Base-by-base conservation (phyloP, 2,329 filamentous ascomycete genomes). In the Mycosphaerella arachidis region DNA sequence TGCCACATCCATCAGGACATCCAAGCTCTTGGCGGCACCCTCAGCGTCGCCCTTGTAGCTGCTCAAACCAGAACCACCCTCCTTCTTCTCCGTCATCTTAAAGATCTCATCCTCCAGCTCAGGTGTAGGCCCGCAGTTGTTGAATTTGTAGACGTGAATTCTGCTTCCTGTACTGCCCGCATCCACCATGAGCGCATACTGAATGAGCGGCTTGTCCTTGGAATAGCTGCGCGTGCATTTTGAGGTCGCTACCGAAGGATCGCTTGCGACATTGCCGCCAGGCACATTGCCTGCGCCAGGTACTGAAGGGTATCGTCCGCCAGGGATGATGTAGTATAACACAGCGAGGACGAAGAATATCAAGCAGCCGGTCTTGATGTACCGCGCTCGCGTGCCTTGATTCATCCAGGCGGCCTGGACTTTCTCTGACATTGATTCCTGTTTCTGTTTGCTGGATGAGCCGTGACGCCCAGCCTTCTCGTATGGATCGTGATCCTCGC, bases 161-260 rank as follows among this genome's bases (percentile, higher is more conserved):
- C 94, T 89, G 62, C 94, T 97, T 62, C 94, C 94, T 57, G 94
- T 97, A 81, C 92, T 97, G 69, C 94, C 94, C 52, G 94, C 94
- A 77, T 99, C 94, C 72, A 99, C 91, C 94, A 99, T 99, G 71
- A 97, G 84, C 63, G 94, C 95, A 79, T 97, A 99, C 74, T 99
- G 94, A 63, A 97, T 88, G 67, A 99, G 85, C 53, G 94, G 93
- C 79, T 97, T 97, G 66, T 91, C 88, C 71, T 89, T 86, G 69
- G 91, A 91, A 78, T 84, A 87, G 46, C 94, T 91, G 73, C 87
- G 90, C 61, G 86, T 86, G 82, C 94, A 99, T 78, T 85, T 89
- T 48, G 84, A 81, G 65, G 89, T 87, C 67, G 84, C 84, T 70
- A 86, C 83, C 8, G 86, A 84, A 29, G 82, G 79, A 69, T 90